Evolutionary conservation across 441 rosid genomes (phyloP), one percentile per base, ranked within the genome.

Genomic region (Erysimum cheiri): DNA sequence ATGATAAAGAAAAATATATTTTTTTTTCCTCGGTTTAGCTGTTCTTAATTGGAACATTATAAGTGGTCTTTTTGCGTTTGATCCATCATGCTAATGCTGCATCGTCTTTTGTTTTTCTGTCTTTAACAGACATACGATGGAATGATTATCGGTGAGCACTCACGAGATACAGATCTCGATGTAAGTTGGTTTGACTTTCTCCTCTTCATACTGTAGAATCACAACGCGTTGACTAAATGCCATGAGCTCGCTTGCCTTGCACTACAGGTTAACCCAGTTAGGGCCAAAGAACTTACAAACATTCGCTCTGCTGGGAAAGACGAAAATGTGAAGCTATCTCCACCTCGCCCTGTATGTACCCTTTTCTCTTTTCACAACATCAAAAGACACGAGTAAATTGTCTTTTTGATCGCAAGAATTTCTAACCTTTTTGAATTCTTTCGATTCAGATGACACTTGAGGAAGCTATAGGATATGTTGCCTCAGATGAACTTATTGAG

Each of bases 391-490:
- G 3, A 43, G 14, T 41, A 53, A 59, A 46, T 10, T 6, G 28
- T 12, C 61, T 67, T 29, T 43, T 60, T 67, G 19, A 40, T 73
- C 33, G 14, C 7, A 48, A 2, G 10, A 17, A 12, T 1, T 19
- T 37, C 49, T 26, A n/a, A 40, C 39, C 17, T 17, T 41, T 67
- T 59, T 66, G 37, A 32, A 12, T 26, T 49, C 8, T 44, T 33
- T 79, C 14, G 1, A 24, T 75, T 76, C 90, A 95, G 99, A 80
- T 95, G 90, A 95, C 91, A 29, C 94, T 92, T 24, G 99, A 95
- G 85, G 98, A 94, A 80, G 98, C 97, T 72, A 90, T 92, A 37
- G 93, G 98, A 29, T 94, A 94, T 68, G 98, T 95, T 32, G 98
- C 92, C 39, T 81, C 92, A 28, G 99, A 92, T 80, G 99, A 92